Evolutionary conservation across 306 rosid species (phyloP), one percentile per base, ranked within the genome.

Genomic region (Chamaecrista fasciculata): DNA sequence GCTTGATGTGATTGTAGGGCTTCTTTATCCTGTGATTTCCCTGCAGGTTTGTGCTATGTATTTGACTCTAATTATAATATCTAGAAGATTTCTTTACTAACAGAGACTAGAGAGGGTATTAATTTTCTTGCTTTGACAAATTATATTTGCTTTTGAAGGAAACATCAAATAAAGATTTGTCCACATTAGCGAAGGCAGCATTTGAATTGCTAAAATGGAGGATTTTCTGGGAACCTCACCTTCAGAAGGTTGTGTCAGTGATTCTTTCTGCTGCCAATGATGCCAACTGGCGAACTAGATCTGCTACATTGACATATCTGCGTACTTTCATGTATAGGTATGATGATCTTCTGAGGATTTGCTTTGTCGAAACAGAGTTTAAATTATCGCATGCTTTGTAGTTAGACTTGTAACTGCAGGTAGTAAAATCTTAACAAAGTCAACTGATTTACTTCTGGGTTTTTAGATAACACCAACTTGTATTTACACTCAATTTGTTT

Each of bases 311-410:
- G 83, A 94, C 99, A 9, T 94, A 82, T 81, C 83, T 94, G 76
- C 91, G 96, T 7, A 85, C 95, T 69, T 94, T 94, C 85, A 94
- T 94, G 99, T 91, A 77, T 80, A 94, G 99, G 99, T 94, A 83
- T 67, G 73, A 65, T 70, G 62, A 57, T 79, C 37, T 72, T 56
- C 11, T n/a, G 26, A 64, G 21, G 70, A 37, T 56, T 79, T 78
- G 11, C 61, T 71, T 72, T 67, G 60, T 48, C 74, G 12, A 62
- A 39, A 18, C 59, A 19, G 69, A 25, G 47, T 42, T 19, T 55
- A 8, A 49, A 72, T 76, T 52, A 51, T 55, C 61, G 62, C 66
- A 36, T 66, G 52, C 66, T 15, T 62, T 15, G 64, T 62, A 57
- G 10, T 75, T 80, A 62, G 29, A 10, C 24, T 12, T 69, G 39